phyloP scores from a whole-genome alignment of 164 flowering plant genomes.

The Kingdonia uniflora region DNA sequence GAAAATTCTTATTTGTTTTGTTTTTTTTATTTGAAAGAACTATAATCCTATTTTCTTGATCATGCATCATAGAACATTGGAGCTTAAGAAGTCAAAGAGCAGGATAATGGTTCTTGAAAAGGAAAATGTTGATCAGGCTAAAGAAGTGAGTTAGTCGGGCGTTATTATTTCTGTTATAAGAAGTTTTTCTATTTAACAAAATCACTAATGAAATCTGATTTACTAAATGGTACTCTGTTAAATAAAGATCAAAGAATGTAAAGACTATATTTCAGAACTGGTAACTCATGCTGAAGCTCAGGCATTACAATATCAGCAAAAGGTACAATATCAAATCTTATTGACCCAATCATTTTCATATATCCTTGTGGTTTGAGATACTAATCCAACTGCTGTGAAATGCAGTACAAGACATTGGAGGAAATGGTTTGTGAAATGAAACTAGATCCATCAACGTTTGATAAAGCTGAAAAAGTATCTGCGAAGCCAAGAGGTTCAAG shows the following conservation, averaged over 20 bases:
- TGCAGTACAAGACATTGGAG: conserved; percentile 73
- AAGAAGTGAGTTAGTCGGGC: conserved; percentile 35
- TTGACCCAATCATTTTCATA: not conserved
- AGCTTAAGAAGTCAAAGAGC: conserved; percentile 35
- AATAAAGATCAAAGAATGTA: conserved; percentile 52
- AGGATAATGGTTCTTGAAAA: conserved; percentile 41
- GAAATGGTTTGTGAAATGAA: conserved; percentile 57
- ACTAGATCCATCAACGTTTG: conserved; percentile 24
- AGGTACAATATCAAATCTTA: conserved; percentile 35
- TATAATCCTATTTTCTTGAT: conserved; percentile 21
- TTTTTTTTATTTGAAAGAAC: not conserved
- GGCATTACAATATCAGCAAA: conserved; percentile 68
- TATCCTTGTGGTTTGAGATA: conserved; percentile 3
- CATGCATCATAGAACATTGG: conserved; percentile 19
- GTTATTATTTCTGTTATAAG: too few species aligned
- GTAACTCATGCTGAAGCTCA: conserved; percentile 85
- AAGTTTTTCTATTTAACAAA: not conserved
- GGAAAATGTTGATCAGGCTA: conserved; percentile 42
- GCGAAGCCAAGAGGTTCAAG: conserved; percentile 69
- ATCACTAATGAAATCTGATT: conserved; percentile 3
- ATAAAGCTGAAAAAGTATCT: conserved; percentile 42
- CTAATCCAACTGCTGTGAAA: conserved; percentile 10
- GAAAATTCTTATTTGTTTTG: not conserved
- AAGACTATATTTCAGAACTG: conserved; percentile 68
- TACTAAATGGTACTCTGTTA: not conserved